phyloP scores from a whole-genome alignment of 116 monocot genomes.

The Zostera marina region DNA sequence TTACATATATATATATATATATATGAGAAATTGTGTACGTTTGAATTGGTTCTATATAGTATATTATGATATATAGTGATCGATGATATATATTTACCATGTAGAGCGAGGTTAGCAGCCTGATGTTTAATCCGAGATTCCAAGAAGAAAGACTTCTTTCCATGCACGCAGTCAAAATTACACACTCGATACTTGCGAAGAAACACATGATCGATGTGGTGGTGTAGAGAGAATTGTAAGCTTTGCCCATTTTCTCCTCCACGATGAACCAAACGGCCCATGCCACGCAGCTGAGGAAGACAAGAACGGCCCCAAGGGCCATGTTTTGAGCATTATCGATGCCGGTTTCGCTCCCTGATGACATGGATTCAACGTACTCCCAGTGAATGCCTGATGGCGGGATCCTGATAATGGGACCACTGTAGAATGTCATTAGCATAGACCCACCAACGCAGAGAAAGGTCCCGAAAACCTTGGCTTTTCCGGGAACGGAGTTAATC shows the following conservation, averaged over 20 bases:
- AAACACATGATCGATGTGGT: no score
- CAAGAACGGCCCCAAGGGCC: conserved; percentile 37
- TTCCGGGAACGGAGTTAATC: conserved; percentile 22
- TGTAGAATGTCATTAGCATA: conserved; percentile 94
- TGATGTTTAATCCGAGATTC: no score
- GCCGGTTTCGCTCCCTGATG: neutral
- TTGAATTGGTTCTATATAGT: no score
- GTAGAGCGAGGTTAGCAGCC: no score
- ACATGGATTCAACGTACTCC: conserved; percentile 34
- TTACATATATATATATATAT: no score
- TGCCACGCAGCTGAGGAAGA: conserved; percentile 48
- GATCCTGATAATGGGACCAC: conserved; percentile 30
- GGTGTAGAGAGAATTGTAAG: no score
- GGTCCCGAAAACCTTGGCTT: conserved; percentile 56
- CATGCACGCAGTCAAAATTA: no score
- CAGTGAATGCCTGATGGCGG: conserved; percentile 57
- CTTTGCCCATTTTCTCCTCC: conserved; percentile 3
- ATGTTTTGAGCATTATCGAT: conserved; percentile 8
- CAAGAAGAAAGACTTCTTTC: no score
- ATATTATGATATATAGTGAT: no score
- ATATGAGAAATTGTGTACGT: no score
- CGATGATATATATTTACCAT: no score
- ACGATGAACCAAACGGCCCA: conserved; percentile 83
- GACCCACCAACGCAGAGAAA: conserved; percentile 63
- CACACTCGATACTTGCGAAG: no score